Conservation (phyloP, 495 filamentous ascomycete species). For the Halenospora varia region DNA sequence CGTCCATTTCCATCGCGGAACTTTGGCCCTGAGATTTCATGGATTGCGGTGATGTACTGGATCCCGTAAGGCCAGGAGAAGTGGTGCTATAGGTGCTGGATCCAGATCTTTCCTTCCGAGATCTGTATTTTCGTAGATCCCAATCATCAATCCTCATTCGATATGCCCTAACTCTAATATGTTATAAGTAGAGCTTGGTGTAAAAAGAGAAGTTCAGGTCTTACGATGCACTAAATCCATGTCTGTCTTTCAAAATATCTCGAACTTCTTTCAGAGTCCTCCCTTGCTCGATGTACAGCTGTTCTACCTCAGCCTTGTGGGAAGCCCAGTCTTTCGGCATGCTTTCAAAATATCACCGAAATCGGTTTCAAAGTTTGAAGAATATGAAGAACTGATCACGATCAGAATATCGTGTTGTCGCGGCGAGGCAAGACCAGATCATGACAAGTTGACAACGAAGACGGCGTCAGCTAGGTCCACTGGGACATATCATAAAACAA, state of each 20-base stretch:
- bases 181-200: neutral
- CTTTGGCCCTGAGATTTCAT: neutral
- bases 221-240: constrained; percentile 13
- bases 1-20: neutral
- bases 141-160: constrained; percentile 5
- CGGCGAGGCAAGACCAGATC: too few species aligned
- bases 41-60: too few species aligned
- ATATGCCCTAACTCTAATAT: constrained; percentile 5
- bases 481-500: neutral
- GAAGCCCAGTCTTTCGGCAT: constrained; percentile 12
- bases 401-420: too few species aligned
- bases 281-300: constrained; percentile 8
- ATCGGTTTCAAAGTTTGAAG: neutral
- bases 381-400: neutral
- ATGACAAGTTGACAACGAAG: neutral
- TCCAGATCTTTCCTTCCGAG: neutral
- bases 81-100: neutral
- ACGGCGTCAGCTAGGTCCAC: neutral
- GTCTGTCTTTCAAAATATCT: neutral
- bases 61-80: neutral
- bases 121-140: neutral
- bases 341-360: neutral
- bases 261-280: constrained; percentile 9
- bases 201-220: constrained; percentile 2
- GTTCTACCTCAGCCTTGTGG: constrained; percentile 11